Evolutionary conservation across 495 filamentous ascomycete species (phyloP).

Genomic region (Rhizodiscina lignyota): DNA sequence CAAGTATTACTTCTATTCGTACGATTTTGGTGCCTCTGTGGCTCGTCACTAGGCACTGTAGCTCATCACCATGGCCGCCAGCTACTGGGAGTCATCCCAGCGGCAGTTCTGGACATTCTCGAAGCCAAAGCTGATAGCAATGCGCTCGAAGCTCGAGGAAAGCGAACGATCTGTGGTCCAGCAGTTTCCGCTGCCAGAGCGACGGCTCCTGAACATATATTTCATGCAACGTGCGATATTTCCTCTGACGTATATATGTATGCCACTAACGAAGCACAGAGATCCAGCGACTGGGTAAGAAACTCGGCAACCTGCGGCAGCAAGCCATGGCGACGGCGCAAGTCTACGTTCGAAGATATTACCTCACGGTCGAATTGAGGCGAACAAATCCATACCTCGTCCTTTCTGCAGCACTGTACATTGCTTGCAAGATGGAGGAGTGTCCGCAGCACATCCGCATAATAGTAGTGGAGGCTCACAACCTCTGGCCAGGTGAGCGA

Average conservation of each 20-base stretch:
- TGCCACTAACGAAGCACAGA: too few species aligned
- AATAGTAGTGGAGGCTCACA: conserved; percentile 70
- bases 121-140: conserved; percentile 53
- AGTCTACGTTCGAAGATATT: conserved; percentile 86
- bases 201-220: conserved; percentile 73
- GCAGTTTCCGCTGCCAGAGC: conserved; percentile 66
- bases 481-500: conserved; percentile 62
- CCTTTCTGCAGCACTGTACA: conserved; percentile 77
- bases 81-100: conserved; percentile 94
- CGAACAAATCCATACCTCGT: conserved; percentile 89
- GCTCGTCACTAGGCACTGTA: too few species aligned
- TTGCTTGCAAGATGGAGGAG: conserved; percentile 98
- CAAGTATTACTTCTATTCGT: too few species aligned
- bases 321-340: conserved; percentile 91
- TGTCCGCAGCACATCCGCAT: conserved; percentile 90
- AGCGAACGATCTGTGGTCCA: conserved; percentile 52
- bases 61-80: conserved; percentile 77
- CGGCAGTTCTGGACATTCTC: conserved; percentile 80
- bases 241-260: too few species aligned
- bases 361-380: conserved; percentile 77
- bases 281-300: too few species aligned
- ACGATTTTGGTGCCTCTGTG: too few species aligned
- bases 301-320: conserved; percentile 66
- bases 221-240: conserved; percentile 66
- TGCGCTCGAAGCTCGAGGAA: conserved; percentile 56